Percentiles rank a stretch among this genome's conserved stretches.
These are phyloP conservation scores for Hypomontagnella submonticulosa DNA, from an alignment of 495 filamentous ascomycete species.

Conservation along the genomic window DNA sequence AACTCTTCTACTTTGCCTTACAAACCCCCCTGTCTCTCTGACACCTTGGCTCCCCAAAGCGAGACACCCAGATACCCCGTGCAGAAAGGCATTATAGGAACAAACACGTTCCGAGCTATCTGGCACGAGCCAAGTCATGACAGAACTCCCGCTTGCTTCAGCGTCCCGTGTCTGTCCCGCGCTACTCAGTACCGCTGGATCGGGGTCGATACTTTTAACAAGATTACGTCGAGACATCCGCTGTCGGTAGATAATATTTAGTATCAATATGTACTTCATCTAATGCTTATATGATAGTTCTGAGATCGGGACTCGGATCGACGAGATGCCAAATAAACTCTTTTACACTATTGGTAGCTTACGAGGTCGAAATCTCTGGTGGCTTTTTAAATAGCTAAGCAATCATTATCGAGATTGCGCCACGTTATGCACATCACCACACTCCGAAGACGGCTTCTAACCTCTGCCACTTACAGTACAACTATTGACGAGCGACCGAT, in stretches of 20 bases:
- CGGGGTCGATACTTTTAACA: constrained; percentile 17
- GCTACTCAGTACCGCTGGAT: constrained; percentile 18
- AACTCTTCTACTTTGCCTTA: constrained; percentile 14
- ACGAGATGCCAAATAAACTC: constrained; percentile 1
- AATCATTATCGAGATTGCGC: constrained; percentile 2
- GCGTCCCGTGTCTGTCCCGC: constrained; percentile 1
- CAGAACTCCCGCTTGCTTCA: constrained; percentile 34
- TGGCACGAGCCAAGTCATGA: constrained; percentile 44
- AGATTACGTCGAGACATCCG: constrained; percentile 32
- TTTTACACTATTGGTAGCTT: not conserved
- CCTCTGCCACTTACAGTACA: constrained; percentile 17
- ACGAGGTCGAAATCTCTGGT: too few species aligned
- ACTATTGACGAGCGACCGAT: constrained; percentile 17
- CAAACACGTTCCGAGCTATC: constrained; percentile 41
- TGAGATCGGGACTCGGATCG: constrained; percentile 15
- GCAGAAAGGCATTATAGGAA: constrained; percentile 38
- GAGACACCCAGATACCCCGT: constrained; percentile 25
- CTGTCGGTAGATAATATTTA: constrained; percentile 2
- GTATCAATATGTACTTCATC: constrained; percentile 12
- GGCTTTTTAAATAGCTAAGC: too few species aligned
- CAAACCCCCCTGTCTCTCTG: constrained; percentile 38
- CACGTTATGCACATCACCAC: constrained; percentile 9
- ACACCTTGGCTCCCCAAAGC: constrained; percentile 41
- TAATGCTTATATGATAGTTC: constrained; percentile 21
- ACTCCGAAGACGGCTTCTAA: constrained; percentile 7